Base-by-base conservation (phyloP, 2,329 filamentous ascomycete genomes). In the Colletotrichum sidae region DNA sequence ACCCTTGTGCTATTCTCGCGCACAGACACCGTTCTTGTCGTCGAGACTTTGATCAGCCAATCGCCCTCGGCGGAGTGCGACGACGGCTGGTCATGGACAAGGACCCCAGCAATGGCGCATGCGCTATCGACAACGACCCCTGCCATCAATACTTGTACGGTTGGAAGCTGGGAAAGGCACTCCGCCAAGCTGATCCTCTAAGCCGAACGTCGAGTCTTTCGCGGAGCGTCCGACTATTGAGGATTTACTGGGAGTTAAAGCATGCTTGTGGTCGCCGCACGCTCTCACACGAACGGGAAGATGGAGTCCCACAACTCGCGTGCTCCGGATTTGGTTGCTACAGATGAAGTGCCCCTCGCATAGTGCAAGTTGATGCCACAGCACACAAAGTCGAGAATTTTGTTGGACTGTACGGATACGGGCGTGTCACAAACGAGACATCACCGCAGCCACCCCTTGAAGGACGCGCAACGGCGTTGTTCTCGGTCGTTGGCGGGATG, bases 11-110 rank as follows among this genome's bases (percentile, higher is more conserved):
- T 15, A n/a, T 25, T 42, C 35, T 45, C 17, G 49, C 59, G 59
- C 63, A 66, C 63, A 66, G 59, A 66, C 63, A 64, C 50, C 41
- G 63, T 66, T 66, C 63, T 66, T 56, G 54, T 66, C 35, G 53
- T 37, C 49, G 54, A 50, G 25, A 58, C 45, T 49, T 38, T 58
- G 37, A 54, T 63, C 45, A 58, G 42, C 63, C 63, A 66, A 66
- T 66, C 47, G 60, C 63, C 39, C 53, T 12, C 37, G 50, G 37
- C 59, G 46, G 42, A 47, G 25, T 49, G 55, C 37, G 15, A 50
- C 39, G 44, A 25, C 39, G 50, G 49, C 53, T 52, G 63, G 42
- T 44, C 63, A 63, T 66, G 51, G 17, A 37, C 47, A 38, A 35
- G 53, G 49, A 3, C 39, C 59, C 63, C 53, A 52, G 53, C 35